phyloP scores from a whole-genome alignment of 2,329 filamentous ascomycete genomes.

The Alternaria incomplexa region DNA sequence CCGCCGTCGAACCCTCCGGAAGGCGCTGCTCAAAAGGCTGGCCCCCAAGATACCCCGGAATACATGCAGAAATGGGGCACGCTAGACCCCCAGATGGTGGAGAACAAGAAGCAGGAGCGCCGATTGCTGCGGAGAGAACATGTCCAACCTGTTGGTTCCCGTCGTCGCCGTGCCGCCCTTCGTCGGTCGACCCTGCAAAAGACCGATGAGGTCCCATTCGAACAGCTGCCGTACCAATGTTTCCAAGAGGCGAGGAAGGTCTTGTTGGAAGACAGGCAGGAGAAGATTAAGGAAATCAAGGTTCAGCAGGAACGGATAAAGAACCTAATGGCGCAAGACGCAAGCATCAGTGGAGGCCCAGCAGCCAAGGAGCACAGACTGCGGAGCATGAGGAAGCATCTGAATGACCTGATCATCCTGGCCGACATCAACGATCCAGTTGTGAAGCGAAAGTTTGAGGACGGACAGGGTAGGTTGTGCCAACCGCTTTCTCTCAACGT shows the following conservation, averaged over 20 bases:
- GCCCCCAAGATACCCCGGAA: conserved; percentile 28
- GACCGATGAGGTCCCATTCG: conserved; percentile 77
- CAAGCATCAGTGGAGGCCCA: conserved; percentile 67
- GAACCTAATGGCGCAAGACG: conserved; percentile 64
- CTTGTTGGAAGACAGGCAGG: conserved; percentile 76
- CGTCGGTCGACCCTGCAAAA: conserved; percentile 53
- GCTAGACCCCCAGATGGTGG: conserved; percentile 42
- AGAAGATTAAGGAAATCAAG: conserved; percentile 79
- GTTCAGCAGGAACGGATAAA: conserved; percentile 72
- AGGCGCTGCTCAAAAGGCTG: conserved; percentile 15
- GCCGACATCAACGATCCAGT: conserved; percentile 95
- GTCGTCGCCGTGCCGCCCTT: conserved; percentile 70
- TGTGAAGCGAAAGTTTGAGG: conserved; percentile 93
- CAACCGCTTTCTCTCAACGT: background rate
- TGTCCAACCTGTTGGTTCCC: conserved; percentile 77
- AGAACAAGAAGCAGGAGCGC: conserved; percentile 62
- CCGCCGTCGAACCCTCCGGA: conserved; percentile 20
- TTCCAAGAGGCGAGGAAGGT: conserved; percentile 95
- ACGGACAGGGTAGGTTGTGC: conserved; percentile 75
- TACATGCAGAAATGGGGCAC: conserved; percentile 46
- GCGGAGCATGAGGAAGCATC: conserved; percentile 70
- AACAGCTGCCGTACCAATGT: conserved; percentile 94
- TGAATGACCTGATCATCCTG: conserved; percentile 83
- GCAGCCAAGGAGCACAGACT: conserved; percentile 70
- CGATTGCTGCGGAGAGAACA: conserved; percentile 69